Conservation (phyloP, 129 eudicot species). For the Smallanthus sonchifolius region DNA sequence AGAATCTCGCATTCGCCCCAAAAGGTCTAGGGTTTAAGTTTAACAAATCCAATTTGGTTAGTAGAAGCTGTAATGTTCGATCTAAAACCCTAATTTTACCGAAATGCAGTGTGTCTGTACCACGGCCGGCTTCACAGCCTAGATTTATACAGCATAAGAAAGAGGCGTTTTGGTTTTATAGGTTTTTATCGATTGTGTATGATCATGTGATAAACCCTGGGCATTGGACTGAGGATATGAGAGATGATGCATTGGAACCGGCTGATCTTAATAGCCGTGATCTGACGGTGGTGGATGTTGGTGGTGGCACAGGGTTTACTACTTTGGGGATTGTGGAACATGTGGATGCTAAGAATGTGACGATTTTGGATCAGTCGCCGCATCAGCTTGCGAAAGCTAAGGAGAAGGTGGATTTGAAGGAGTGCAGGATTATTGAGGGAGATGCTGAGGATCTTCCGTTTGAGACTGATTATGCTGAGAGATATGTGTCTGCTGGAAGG, state of each 20-base stretch:
- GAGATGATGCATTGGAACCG: conserved; percentile 79
- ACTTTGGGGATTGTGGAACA: conserved; percentile 71
- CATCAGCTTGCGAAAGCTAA: conserved; percentile 89
- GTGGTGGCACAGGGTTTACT: conserved; percentile 85
- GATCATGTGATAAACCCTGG: conserved; percentile 91
- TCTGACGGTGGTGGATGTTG: conserved; percentile 75
- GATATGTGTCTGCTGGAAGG: conserved; percentile 99
- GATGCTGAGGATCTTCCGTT: conserved; percentile 88
- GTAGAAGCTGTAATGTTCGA: conserved; percentile 10
- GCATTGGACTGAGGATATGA: conserved; percentile 90
- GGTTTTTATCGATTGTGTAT: conserved; percentile 71
- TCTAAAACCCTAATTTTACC: conserved; percentile 32
- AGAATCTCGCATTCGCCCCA: conserved; percentile 40
- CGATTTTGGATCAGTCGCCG: conserved; percentile 87
- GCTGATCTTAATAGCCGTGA: conserved; percentile 48
- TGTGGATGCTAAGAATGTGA: conserved; percentile 84
- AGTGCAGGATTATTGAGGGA: conserved; percentile 74
- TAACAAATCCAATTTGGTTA: conserved; percentile 29
- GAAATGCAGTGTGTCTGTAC: conserved; percentile 53
- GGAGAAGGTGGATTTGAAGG: conserved; percentile 62
- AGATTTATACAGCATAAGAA: conserved; percentile 82
- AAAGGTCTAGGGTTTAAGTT: conserved; percentile 41
- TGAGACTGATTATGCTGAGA: conserved; percentile 68
- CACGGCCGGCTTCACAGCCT: conserved; percentile 79
- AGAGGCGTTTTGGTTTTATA: conserved; percentile 87